Base-by-base conservation (phyloP, 495 filamentous ascomycete genomes). In the Podospora pseudoanserina region DNA sequence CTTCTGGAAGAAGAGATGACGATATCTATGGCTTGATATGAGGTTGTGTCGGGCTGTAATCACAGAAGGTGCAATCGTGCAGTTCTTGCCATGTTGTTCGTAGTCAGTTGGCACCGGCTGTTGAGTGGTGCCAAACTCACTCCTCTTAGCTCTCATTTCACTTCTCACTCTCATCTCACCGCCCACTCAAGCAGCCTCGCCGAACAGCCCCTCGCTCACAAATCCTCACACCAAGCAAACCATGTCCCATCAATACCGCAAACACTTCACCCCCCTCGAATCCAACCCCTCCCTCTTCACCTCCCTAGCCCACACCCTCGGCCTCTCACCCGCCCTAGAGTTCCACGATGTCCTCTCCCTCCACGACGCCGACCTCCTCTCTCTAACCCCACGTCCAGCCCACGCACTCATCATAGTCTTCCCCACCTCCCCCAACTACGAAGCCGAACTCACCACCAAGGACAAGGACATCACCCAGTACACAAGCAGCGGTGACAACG, bases 261-360 rank as follows among this genome's bases (percentile, higher is more conserved):
- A 76, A 60, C 70, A 74, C 19, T 77, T 78, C 58, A 70, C 77
- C 26, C 76, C 76, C 5, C 71, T 79, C 27, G 76, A 77, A 55
- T 73, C 73, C 26, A 78, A 82, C 63, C 79, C 80, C 6, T 74
- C 77, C 32, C 66, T 82, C n/a, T 79, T 82, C 60, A 79, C 74
- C 26, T 66, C 76, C n/a, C 77, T 83, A 18, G 68, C 87, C 49
- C 86, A 87, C 70, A 79, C 85, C 61, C 85, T 93, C 53, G 90
- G 90, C 30, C 82, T 91, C 54, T 80, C 88, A 1, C 65, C 75
- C 63, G 74, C 75, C 27, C 79, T 92, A 23, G 79, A 77, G 63
- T 92, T 92, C 81, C 83, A 89, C 68, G 90, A 92, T 73, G 86
- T 92, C 72, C 90, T 84, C 79, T 87, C 85, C 65, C 84, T 93